These are phyloP conservation scores for Diaporthe humulicola DNA, from an alignment of 2,329 filamentous ascomycete species.

Conservation along the genomic window DNA sequence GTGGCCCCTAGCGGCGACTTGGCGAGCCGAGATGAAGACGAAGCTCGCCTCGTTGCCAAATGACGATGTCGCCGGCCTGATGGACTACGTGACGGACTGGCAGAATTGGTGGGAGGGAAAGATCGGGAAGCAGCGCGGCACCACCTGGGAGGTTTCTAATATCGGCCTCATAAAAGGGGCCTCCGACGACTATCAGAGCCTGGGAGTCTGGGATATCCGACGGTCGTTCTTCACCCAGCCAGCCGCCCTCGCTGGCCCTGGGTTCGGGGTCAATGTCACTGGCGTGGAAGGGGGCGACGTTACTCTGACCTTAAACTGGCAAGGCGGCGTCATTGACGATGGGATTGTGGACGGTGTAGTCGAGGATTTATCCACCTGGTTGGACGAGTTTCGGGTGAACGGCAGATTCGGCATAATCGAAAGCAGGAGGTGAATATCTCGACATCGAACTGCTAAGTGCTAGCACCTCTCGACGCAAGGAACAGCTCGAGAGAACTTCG, in stretches of 20 bases:
- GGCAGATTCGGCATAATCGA: conserved; percentile 43
- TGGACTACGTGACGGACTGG: conserved; percentile 60
- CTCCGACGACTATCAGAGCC: conserved; percentile 31
- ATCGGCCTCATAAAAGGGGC: conserved; percentile 56
- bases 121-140: conserved; percentile 56
- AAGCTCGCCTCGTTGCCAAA: conserved; percentile 52
- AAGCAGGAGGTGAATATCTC: background rate
- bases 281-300: conserved; percentile 59
- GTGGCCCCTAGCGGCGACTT: conserved; percentile 56
- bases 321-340: conserved; percentile 57
- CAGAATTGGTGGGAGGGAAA: conserved; percentile 54
- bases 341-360: conserved; percentile 53
- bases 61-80: conserved; percentile 59
- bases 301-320: conserved; percentile 61
- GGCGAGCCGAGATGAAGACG: conserved; percentile 52
- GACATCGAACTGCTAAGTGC: background rate
- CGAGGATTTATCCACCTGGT: conserved; percentile 52
- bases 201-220: conserved; percentile 52
- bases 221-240: conserved; percentile 66
- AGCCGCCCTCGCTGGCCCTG: conserved; percentile 57
- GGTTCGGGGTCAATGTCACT: conserved; percentile 60
- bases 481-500: too few relatives aligned
- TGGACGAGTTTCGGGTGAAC: conserved; percentile 45
- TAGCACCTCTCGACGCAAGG: background rate
- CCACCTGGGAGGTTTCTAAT: conserved; percentile 67